A percentile compares a stretch with the other conserved stretches of the same genome.
These are phyloP conservation scores for Lactarius hatsudake DNA, from an alignment of 768 basidiomycete genomes.

Conservation along the genomic window DNA sequence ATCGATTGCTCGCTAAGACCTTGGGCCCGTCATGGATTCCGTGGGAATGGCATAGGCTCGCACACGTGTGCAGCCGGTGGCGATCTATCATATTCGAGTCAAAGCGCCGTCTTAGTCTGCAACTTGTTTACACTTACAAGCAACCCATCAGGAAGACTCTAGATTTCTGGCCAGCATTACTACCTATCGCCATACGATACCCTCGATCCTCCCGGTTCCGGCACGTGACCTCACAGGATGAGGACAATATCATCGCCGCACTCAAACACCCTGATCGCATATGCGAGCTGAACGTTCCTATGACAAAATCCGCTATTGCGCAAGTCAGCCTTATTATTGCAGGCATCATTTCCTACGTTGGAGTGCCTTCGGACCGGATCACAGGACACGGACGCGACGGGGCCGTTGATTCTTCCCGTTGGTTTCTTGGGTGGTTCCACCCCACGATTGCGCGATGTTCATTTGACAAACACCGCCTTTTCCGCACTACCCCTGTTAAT, in stretches of 20 bases:
- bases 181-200: constrained; percentile 3
- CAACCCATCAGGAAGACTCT: neutral
- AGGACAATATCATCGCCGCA: constrained; percentile 4
- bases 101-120: neutral
- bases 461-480: neutral
- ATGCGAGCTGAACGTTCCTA: neutral
- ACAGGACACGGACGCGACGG: neutral
- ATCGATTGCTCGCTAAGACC: neutral
- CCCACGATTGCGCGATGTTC: neutral
- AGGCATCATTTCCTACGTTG: neutral
- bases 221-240: neutral
- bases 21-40: neutral
- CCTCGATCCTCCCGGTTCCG: neutral
- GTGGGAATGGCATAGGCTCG: constrained; percentile 17
- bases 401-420: neutral
- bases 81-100: constrained; percentile 10
- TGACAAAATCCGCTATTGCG: neutral
- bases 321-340: neutral
- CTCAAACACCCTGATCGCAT: constrained; percentile 11
- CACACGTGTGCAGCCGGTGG: constrained; percentile 15
- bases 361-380: neutral
- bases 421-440: neutral
- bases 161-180: constrained; percentile 6
- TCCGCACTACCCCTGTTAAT: constrained; percentile 4
- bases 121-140: constrained; percentile 6